A percentile compares a stretch with the other conserved stretches of the same genome.
Conservation (phyloP, 2,329 filamentous ascomycete species). For the Pseudocercospora cruenta region DNA sequence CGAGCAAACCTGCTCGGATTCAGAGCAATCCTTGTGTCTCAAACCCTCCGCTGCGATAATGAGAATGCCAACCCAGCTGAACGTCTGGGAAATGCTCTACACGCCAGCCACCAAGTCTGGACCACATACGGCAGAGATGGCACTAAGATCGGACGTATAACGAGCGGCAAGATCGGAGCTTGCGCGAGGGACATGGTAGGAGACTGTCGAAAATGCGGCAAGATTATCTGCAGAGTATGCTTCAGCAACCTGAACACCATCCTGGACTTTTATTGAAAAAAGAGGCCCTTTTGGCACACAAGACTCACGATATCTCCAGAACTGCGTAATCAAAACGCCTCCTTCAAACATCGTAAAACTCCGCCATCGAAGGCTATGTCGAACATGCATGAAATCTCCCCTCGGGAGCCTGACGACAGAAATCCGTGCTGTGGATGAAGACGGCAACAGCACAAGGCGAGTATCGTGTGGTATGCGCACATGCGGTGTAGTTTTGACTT, state of each 20-base stretch:
- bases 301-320: slow-evolving; percentile 57
- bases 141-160: slow-evolving; percentile 47
- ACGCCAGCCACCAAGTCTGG: slow-evolving; percentile 35
- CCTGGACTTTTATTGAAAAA: too few relatives aligned
- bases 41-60: slow-evolving; percentile 79
- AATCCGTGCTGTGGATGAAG: slow-evolving; percentile 36
- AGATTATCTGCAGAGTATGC: slow-evolving; percentile 76
- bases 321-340: slow-evolving; percentile 85
- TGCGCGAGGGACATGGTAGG: slow-evolving; percentile 88
- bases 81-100: slow-evolving; percentile 50
- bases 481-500: slow-evolving; percentile 10
- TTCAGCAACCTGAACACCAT: neutral
- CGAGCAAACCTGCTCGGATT: slow-evolving; percentile 78
- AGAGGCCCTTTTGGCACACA: too few relatives aligned
- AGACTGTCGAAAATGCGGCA: slow-evolving; percentile 77
- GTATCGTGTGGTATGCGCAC: slow-evolving; percentile 5
- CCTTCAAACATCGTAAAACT: slow-evolving; percentile 67
- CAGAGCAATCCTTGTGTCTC: slow-evolving; percentile 70
- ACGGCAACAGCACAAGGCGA: slow-evolving; percentile 19
- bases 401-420: slow-evolving; percentile 51
- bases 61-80: slow-evolving; percentile 62
- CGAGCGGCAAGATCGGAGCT: slow-evolving; percentile 69
- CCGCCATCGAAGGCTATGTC: slow-evolving; percentile 80
- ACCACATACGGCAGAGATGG: slow-evolving; percentile 32
- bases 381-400: slow-evolving; percentile 72